Evolutionary conservation across 78 protist genomes (phyloP).

Genomic region (Polysphondylium violaceum): DNA sequence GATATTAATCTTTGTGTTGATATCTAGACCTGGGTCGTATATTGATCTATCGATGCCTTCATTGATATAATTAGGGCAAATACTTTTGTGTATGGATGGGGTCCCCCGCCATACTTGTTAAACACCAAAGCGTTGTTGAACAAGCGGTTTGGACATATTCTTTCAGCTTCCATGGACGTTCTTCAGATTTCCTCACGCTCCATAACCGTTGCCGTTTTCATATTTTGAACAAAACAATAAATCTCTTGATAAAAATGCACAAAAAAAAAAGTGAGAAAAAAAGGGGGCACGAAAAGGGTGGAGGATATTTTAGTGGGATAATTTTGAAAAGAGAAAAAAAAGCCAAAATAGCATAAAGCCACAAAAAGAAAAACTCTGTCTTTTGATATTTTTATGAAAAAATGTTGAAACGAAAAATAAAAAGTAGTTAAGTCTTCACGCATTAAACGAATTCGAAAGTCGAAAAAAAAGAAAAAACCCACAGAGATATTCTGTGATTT

Average conservation of each 20-base stretch:
- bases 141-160: constrained; percentile 38
- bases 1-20: constrained; percentile 25
- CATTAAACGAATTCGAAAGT: no score
- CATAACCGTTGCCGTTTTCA: constrained; percentile 20
- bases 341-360: no score
- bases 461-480: no score
- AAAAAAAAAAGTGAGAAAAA: no score
- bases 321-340: no score
- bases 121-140: constrained; percentile 2
- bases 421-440: no score
- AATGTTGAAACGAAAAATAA: no score
- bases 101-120: constrained; percentile 20
- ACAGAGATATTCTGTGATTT: no score
- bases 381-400: no score
- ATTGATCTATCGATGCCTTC: background rate
- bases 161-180: constrained; percentile 63
- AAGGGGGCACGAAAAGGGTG: no score
- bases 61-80: constrained; percentile 9
- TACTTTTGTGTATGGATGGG: background rate
- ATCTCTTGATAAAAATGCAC: constrained; percentile 51
- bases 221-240: constrained; percentile 53
- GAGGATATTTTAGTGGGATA: no score
- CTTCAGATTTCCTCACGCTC: constrained; percentile 70
- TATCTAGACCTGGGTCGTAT: constrained; percentile 41
- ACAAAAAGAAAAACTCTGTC: no score